Conservation (phyloP, 108 stramenopile species). For the Pelagomonas calceolata region DNA sequence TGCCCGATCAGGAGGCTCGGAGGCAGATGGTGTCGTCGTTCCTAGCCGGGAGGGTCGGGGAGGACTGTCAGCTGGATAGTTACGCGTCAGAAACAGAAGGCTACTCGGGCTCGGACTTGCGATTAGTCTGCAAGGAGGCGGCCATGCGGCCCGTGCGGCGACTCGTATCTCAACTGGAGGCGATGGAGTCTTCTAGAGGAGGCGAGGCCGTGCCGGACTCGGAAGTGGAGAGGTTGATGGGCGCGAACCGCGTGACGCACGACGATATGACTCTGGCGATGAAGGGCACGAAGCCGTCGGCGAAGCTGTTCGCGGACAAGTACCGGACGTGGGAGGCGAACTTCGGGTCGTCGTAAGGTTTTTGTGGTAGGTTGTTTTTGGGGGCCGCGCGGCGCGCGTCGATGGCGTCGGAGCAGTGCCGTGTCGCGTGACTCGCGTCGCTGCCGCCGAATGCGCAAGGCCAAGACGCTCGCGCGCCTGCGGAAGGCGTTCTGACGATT, state of each 20-base stretch:
- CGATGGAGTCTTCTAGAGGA: not conserved
- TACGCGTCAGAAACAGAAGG: constrained; percentile 27
- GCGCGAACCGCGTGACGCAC: not conserved
- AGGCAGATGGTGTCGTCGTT: constrained; percentile 43
- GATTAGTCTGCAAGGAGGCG: constrained; percentile 54
- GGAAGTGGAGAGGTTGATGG: not conserved
- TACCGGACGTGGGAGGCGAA: not conserved
- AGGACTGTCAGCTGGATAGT: constrained; percentile 10
- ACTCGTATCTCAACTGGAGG: constrained; percentile 19
- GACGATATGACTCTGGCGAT: not conserved
- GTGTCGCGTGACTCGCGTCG: too few relatives aligned
- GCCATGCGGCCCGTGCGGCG: constrained; percentile 53
- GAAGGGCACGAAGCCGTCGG: not conserved
- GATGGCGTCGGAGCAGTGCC: too few relatives aligned
- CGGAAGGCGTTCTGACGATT: too few relatives aligned
- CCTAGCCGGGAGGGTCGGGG: constrained; percentile 2
- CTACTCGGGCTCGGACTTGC: constrained; percentile 50
- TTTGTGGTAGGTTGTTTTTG: too few relatives aligned
- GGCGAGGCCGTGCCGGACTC: not conserved
- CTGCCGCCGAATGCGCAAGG: too few relatives aligned
- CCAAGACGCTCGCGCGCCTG: too few relatives aligned
- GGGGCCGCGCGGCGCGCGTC: too few relatives aligned
- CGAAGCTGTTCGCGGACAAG: not conserved
- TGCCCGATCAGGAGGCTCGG: constrained; percentile 45
- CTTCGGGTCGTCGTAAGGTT: not conserved